phyloP scores from a whole-genome alignment of 768 basidiomycete species.

The Filobasidium floriforme region DNA sequence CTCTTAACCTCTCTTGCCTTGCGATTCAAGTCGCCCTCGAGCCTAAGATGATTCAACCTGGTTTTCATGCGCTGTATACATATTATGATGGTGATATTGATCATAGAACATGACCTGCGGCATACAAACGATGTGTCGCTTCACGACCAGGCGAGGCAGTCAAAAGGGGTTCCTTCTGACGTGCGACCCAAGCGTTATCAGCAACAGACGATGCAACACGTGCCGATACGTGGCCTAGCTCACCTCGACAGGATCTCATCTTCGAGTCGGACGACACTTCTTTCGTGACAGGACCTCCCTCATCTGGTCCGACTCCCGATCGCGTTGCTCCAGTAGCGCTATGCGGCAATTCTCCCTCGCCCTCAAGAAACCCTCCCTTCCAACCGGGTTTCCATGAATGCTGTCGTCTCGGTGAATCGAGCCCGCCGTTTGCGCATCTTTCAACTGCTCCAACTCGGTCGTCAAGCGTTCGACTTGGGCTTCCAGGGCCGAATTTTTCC shows the following conservation, averaged over 20 bases:
- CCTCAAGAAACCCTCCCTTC: too few species aligned
- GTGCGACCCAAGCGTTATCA: neutral
- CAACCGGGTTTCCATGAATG: neutral
- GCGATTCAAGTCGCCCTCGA: too few species aligned
- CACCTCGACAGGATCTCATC: neutral
- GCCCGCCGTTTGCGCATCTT: too few species aligned
- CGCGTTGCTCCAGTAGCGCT: neutral
- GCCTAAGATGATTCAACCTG: too few species aligned
- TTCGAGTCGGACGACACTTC: neutral
- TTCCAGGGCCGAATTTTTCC: neutral
- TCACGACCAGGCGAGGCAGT: too few species aligned
- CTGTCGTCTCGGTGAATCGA: neutral
- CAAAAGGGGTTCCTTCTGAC: neutral
- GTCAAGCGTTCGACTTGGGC: neutral
- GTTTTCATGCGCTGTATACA: too few species aligned
- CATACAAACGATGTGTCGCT: too few species aligned
- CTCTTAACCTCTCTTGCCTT: too few species aligned
- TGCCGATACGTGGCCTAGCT: neutral
- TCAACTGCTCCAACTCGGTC: neutral
- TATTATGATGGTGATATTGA: too few species aligned
- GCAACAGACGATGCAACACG: neutral
- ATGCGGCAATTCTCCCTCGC: neutral
- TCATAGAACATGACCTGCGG: too few species aligned
- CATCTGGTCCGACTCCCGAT: neutral
- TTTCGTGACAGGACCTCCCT: neutral